Percentiles rank a stretch among this genome's conserved stretches.
phyloP scores from a whole-genome alignment of 805 yeast genomes.

The Ogataea minuta region DNA sequence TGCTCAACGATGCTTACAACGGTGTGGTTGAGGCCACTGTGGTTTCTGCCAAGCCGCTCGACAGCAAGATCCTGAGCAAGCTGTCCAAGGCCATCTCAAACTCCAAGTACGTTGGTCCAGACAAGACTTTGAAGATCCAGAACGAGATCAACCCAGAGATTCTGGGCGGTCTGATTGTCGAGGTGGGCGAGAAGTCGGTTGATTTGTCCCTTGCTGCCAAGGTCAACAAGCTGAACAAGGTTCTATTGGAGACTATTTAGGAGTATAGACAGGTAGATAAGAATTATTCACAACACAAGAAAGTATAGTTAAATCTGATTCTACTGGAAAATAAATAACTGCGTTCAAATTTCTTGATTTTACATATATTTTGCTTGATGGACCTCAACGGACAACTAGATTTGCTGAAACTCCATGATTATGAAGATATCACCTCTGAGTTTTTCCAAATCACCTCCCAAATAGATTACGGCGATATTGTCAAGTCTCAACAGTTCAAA shows the following conservation, averaged over 20 bases:
- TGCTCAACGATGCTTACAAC: constrained; percentile 82
- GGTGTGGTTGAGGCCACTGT: constrained; percentile 93
- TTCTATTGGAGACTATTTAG: constrained; percentile 82
- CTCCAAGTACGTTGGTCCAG: constrained; percentile 79
- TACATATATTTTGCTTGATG: constrained; percentile 7
- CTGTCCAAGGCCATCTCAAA: constrained; percentile 73
- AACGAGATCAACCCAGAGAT: constrained; percentile 87
- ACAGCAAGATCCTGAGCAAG: constrained; percentile 72
- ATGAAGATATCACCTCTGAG: constrained; percentile 55
- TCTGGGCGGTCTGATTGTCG: constrained; percentile 93
- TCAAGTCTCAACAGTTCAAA: constrained; percentile 57
- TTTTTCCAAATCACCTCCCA: constrained; percentile 39
- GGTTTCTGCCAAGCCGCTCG: constrained; percentile 83
- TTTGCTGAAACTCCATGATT: constrained; percentile 13
- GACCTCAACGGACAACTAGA: constrained; percentile 9
- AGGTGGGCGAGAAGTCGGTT: constrained; percentile 95
- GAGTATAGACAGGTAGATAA: constrained; percentile 10
- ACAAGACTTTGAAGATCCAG: constrained; percentile 79
- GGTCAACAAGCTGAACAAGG: constrained; percentile 85
- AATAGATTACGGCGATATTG: constrained; percentile 49
- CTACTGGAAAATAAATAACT: too few species aligned
- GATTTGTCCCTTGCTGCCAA: constrained; percentile 85
- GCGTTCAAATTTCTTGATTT: neutral
- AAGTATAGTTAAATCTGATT: too few species aligned
- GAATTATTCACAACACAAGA: neutral